Percentiles rank a stretch among this genome's conserved stretches.
phyloP scores from a whole-genome alignment of 2,329 filamentous ascomycete genomes.

The Conoideocrella luteorostrata region DNA sequence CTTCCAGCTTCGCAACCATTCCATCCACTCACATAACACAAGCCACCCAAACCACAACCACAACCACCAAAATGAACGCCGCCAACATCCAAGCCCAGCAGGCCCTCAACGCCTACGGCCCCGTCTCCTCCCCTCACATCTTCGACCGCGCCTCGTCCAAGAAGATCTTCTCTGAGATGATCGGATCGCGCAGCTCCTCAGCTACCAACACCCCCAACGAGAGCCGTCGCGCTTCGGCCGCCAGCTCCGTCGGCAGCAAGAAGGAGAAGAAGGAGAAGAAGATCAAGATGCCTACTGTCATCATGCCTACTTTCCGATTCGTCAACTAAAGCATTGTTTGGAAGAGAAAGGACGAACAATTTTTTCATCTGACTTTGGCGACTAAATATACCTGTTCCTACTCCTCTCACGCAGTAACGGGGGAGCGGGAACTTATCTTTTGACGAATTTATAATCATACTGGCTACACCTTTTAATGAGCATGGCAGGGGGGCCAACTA shows the following conservation, averaged over 20 bases:
- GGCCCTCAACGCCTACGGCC: conserved; percentile 11
- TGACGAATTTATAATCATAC: no score
- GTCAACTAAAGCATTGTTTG: conserved; percentile 7
- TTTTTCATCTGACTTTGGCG: neutral
- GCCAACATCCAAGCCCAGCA: conserved; percentile 5
- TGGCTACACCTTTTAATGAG: no score
- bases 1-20: no score
- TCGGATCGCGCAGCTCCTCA: conserved; percentile 10
- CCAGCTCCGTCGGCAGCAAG: conserved; percentile 6
- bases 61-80: conserved; percentile 3
- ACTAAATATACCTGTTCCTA: no score
- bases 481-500: no score
- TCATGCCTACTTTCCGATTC: conserved; percentile 9
- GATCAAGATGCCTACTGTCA: conserved; percentile 5
- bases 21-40: neutral
- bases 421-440: no score
- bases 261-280: conserved; percentile 7
- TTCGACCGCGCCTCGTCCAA: conserved; percentile 8
- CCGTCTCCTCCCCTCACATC: conserved; percentile 9
- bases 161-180: conserved; percentile 7
- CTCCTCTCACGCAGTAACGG: no score
- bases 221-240: conserved; percentile 5
- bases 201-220: neutral
- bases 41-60: neutral
- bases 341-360: neutral